Conservation (phyloP, 345 rosid species). For the Citrus glauca region DNA sequence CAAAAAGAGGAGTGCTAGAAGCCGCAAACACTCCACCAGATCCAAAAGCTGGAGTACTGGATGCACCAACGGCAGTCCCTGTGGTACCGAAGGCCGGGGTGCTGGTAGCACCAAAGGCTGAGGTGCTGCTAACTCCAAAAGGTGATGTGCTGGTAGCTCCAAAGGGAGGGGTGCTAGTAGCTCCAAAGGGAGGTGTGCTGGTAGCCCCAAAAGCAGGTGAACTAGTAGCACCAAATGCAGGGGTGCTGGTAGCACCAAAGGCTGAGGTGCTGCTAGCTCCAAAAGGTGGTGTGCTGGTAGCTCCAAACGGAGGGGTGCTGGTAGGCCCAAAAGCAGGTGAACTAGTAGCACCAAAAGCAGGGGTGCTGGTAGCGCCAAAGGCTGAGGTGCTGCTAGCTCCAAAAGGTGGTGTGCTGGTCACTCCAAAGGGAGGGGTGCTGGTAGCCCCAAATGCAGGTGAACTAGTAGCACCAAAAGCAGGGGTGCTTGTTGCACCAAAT, state of each 20-base stretch:
- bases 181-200: constrained; percentile 32
- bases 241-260: neutral
- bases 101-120: constrained; percentile 37
- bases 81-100: constrained; percentile 40
- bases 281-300: too few species aligned
- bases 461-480: constrained; percentile 45
- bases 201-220: constrained; percentile 23
- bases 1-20: constrained; percentile 40
- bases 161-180: constrained; percentile 11
- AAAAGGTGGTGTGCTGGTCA: constrained; percentile 35
- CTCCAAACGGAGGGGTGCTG: too few species aligned
- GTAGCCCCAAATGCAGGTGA: constrained; percentile 36
- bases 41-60: constrained; percentile 48
- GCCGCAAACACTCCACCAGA: constrained; percentile 35
- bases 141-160: constrained; percentile 34
- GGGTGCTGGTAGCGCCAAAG: too few species aligned
- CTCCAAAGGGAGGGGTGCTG: constrained; percentile 24
- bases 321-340: too few species aligned
- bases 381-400: constrained; percentile 9
- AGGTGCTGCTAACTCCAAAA: constrained; percentile 45
- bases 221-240: constrained; percentile 40
- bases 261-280: too few species aligned
- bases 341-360: too few species aligned
- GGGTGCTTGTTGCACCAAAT: constrained; percentile 42
- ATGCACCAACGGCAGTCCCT: constrained; percentile 34